Conservation (phyloP, 805 yeast species). For the Hanseniaspora taiwanica region DNA sequence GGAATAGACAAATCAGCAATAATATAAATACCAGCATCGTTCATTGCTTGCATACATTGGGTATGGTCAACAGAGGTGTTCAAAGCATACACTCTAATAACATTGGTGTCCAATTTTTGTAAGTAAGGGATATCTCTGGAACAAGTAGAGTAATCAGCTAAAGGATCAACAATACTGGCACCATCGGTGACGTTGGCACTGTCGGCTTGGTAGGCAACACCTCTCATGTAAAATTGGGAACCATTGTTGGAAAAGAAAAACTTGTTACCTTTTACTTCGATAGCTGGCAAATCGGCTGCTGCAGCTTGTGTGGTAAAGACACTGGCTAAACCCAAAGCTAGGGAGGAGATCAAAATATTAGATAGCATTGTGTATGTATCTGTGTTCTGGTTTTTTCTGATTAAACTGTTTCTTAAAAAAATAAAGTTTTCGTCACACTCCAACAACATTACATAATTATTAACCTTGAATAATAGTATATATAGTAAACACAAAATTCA, state of each 20-base stretch:
- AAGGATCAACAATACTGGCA: conserved; percentile 49
- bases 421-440: too few species aligned
- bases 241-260: conserved; percentile 68
- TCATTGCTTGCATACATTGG: conserved; percentile 51
- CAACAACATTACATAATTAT: too few species aligned
- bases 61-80: conserved; percentile 52
- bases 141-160: conserved; percentile 50
- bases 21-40: conserved; percentile 67
- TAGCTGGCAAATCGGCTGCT: conserved; percentile 42
- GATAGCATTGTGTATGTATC: conserved; percentile 3
- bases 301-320: conserved; percentile 17
- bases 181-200: conserved; percentile 35
- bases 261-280: conserved; percentile 66
- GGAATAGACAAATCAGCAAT: conserved; percentile 73
- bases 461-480: too few species aligned
- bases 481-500: too few species aligned
- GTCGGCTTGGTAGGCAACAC: conserved; percentile 71
- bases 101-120: conserved; percentile 48
- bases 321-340: conserved; percentile 24
- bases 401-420: too few species aligned
- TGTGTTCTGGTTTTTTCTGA: neutral
- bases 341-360: conserved; percentile 3
- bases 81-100: conserved; percentile 64
- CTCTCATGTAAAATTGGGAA: conserved; percentile 63
- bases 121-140: conserved; percentile 64